Evolutionary conservation across 108 stramenopile genomes (phyloP), one percentile per base, ranked within the genome.

Genomic region (Nitzschia sp.): DNA sequence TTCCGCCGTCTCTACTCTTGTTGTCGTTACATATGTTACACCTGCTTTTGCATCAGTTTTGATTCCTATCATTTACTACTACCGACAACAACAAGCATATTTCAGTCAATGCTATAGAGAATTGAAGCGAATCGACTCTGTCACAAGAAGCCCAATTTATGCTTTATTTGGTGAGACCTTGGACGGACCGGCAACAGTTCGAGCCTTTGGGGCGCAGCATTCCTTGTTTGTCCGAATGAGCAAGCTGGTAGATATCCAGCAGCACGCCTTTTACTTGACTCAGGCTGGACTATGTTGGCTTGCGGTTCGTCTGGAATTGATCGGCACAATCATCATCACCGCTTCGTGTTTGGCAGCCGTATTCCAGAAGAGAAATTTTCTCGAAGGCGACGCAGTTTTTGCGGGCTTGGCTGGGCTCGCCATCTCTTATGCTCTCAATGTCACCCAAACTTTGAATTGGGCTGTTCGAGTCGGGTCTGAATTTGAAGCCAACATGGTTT

Each of bases 391-490:
- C 41, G 72, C 72, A 29, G 8, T 61, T 0, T 85, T 85, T 67
- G 93, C 92, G 0, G 96, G 96, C 31, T 64, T 94, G 16, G 96
- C 95, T 17, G 97, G 95, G 30, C 80, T 97, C 3, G 78, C 88
- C 21, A 88, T 98, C 38, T 88, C 90, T 6, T 96, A 92, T 73
- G 92, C 97, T 22, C 60, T 96, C 16, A 60, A 68, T n/a, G 76
- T 96, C 47, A 97, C 96, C 56, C 91, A 94, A 69, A 45, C 79
- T 19, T 81, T 97, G 32, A 95, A 94, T 68, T 97, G 95, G 95
- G 80, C 81, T 29, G 95, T 97, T 16, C 80, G 94, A 58, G 90
- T 93, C 86, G 84, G 80, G 11, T 75, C 75, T 54, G 94, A 97
- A 69, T 63, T 91, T 1, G 97, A 97, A 71, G 91, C 91, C 23